Base-by-base conservation (phyloP, 2,329 filamentous ascomycete species). In the Bipolaris oryzae region DNA sequence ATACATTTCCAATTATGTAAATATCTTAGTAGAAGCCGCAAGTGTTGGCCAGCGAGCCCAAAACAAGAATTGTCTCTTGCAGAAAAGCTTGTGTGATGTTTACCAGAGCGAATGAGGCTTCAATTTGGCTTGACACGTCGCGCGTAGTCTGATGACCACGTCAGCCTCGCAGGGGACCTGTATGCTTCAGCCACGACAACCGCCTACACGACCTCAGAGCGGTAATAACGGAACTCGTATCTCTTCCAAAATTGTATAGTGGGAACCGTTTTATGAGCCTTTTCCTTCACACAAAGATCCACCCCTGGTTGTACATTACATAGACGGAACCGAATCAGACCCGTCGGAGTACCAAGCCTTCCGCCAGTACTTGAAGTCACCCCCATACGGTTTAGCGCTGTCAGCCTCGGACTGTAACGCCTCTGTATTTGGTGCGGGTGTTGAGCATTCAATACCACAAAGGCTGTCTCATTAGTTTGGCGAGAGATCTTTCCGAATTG, bases 301-400 rank as follows among this genome's bases (percentile, higher is more conserved):
- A 31, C 15, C 28, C 28, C 4, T 10, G 10, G 28, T 31, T 31
- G 28, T 10, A 31, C 28, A 31, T 33, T 33, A 31, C 16, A 21
- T 15, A 47, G 10, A 9, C 15, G 20, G 44, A 23, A 15, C 43
- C 20, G 11, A 53, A 31, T 38, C 43, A 15, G 28, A 13, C 33
- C 23, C 16, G 37, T 47, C 34, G 21, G 51, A 37, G 31, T 43
- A 13, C 34, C 21, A 54, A 43, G 55, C 45, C 25, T 37, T 33
- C 50, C 15, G 45, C 50, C 49, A 34, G 33, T 28, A 23, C 49
- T 54, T 35, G 42, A 50, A 35, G 41, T 15, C 51, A 54, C 35
- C 55, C 39, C 11, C 5, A 46, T 54, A 7, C 2, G 41, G 55
- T 46, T 9, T 55, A 55, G 55, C 41, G 46, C 13, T 11, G 21